Evolutionary conservation across 2,329 filamentous ascomycete species (phyloP).

Genomic region (Catunica adiposa): DNA sequence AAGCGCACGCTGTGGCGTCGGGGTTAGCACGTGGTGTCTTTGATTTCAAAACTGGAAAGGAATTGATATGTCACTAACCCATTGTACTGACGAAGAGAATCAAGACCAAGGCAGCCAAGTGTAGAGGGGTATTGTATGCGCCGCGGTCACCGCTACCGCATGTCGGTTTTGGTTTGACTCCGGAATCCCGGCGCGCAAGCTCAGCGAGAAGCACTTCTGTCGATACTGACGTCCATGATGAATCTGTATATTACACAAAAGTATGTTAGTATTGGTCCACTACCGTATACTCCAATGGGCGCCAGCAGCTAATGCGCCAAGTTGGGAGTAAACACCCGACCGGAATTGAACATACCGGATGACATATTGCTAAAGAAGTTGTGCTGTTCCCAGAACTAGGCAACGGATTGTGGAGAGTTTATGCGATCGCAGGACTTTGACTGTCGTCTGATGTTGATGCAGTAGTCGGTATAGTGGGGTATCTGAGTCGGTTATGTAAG

Average conservation of each 20-base stretch:
- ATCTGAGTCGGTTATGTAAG: too few relatives aligned
- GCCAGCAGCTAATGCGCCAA: too few relatives aligned
- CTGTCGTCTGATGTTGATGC: too few relatives aligned
- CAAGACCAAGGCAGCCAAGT: slow-evolving; percentile 50
- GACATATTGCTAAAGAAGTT: too few relatives aligned
- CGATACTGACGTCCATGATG: slow-evolving; percentile 32
- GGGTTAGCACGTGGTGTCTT: slow-evolving; percentile 1
- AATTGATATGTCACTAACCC: slow-evolving; percentile 25
- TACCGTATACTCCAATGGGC: too few relatives aligned
- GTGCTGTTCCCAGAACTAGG: too few relatives aligned
- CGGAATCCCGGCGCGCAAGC: slow-evolving; percentile 28
- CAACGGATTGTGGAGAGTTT: too few relatives aligned
- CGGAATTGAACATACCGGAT: neutral
- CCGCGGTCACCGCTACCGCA: slow-evolving; percentile 36
- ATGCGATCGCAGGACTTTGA: too few relatives aligned
- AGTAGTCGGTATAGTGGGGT: too few relatives aligned
- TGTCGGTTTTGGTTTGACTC: slow-evolving; percentile 26
- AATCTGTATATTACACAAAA: neutral
- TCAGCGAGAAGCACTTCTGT: slow-evolving; percentile 37
- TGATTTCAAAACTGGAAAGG: neutral
- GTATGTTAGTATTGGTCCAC: neutral
- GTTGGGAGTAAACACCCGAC: too few relatives aligned
- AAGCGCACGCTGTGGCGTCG: slow-evolving; percentile 37
- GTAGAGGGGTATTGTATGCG: slow-evolving; percentile 47
- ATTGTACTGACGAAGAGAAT: slow-evolving; percentile 46